Evolutionary conservation across 192 early-diverging fungal genomes (phyloP).

Genomic region (Chytriomyces sp.): DNA sequence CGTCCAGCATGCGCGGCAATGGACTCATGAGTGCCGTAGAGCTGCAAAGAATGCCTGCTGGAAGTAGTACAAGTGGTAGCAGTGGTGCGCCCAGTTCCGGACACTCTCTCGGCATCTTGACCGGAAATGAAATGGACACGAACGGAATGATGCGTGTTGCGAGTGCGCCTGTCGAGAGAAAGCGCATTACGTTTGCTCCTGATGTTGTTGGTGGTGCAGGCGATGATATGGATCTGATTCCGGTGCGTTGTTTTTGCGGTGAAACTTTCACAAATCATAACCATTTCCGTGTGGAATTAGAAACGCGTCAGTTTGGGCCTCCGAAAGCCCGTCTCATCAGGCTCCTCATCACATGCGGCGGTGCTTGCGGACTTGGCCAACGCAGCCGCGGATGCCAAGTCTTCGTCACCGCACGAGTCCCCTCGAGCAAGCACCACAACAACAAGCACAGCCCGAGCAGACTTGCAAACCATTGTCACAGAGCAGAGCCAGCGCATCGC

Average conservation of each 20-base stretch:
- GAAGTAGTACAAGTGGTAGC: neutral
- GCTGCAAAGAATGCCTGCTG: neutral
- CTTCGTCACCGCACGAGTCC: neutral
- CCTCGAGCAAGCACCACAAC: neutral
- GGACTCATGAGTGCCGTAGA: conserved; percentile 18
- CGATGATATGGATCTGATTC: conserved; percentile 13
- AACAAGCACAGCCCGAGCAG: neutral
- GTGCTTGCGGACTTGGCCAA: conserved; percentile 7
- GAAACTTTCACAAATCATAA: neutral
- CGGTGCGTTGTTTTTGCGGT: neutral
- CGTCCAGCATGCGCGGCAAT: neutral
- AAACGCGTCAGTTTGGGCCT: conserved; percentile 13
- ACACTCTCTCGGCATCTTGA: neutral
- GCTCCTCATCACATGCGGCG: conserved; percentile 8
- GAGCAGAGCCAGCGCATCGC: conserved; percentile 34
- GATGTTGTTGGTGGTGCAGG: conserved; percentile 21
- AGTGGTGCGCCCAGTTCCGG: neutral
- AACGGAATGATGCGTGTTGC: conserved; percentile 15
- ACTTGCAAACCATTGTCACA: conserved; percentile 15
- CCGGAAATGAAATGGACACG: conserved; percentile 1
- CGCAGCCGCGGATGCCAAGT: neutral
- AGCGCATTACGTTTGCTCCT: conserved; percentile 39
- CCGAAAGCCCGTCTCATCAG: conserved; percentile 15
- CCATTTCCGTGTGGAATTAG: neutral
- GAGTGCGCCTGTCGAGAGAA: conserved; percentile 29